Evolutionary conservation across 176 grass and related monocot genomes (phyloP).

Genomic region (Ensete glaucum): DNA sequence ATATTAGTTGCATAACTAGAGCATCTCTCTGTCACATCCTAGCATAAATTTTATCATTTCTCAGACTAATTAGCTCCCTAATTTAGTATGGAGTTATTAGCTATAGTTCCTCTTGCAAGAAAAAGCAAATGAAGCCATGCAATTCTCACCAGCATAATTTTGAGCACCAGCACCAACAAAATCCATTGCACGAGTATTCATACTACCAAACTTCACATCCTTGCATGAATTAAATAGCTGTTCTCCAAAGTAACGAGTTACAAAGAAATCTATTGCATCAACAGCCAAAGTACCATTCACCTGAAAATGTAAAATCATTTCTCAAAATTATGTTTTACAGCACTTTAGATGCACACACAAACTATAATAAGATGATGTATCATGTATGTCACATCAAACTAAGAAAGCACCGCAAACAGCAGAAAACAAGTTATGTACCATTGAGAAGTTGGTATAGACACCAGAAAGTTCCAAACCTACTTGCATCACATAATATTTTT

Average conservation of each 20-base stretch:
- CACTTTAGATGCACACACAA: constrained; percentile 1
- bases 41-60: not conserved
- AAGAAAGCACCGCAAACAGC: not conserved
- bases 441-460: not conserved
- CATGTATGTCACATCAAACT: too few species aligned
- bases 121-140: not conserved
- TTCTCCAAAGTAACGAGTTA: constrained; percentile 63
- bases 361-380: not conserved
- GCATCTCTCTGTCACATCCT: not conserved
- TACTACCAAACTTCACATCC: constrained; percentile 93
- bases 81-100: not conserved
- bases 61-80: not conserved
- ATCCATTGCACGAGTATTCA: constrained; percentile 96
- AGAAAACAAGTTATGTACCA: not conserved
- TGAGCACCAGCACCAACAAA: constrained; percentile 82
- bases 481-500: not conserved
- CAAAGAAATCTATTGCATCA: constrained; percentile 73
- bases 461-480: too few species aligned
- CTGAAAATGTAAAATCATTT: constrained; percentile 37
- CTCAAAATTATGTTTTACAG: constrained; percentile 14
- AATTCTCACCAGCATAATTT: constrained; percentile 63
- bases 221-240: constrained; percentile 86
- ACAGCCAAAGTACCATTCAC: constrained; percentile 59
- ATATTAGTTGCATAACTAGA: not conserved
- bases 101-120: not conserved